Conservation (phyloP, 805 yeast species). For the Cyberlindnera mycetangii region DNA sequence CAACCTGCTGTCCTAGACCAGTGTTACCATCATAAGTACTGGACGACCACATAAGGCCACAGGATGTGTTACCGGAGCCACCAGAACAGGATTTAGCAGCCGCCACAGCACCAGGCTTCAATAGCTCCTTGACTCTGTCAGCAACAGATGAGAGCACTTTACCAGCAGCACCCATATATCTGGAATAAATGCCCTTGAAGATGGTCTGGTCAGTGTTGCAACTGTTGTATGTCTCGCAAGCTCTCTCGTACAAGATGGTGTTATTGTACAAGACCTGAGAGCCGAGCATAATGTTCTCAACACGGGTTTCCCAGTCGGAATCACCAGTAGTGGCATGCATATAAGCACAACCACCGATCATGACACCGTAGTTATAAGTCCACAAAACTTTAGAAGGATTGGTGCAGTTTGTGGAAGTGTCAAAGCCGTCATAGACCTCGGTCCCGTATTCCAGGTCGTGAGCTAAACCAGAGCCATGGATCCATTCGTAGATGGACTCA, state of each 20-base stretch:
- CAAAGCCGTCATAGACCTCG: slow-evolving; percentile 72
- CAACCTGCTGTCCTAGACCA: slow-evolving; percentile 89
- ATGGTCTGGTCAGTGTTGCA: slow-evolving; percentile 89
- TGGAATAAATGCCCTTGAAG: slow-evolving; percentile 78
- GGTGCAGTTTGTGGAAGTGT: slow-evolving; percentile 58
- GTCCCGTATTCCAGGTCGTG: slow-evolving; percentile 31
- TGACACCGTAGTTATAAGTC: slow-evolving; percentile 81
- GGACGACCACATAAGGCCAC: slow-evolving; percentile 78
- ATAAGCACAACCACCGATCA: slow-evolving; percentile 72
- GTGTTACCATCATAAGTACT: slow-evolving; percentile 63
- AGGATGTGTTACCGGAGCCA: slow-evolving; percentile 80
- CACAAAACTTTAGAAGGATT: slow-evolving; percentile 55
- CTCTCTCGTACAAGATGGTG: slow-evolving; percentile 72
- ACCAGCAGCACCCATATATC: slow-evolving; percentile 73
- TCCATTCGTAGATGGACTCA: slow-evolving; percentile 57
- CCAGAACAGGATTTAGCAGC: slow-evolving; percentile 88
- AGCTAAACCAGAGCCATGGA: slow-evolving; percentile 46
- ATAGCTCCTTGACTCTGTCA: slow-evolving; percentile 30
- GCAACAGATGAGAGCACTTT: slow-evolving; percentile 57
- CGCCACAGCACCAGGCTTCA: slow-evolving; percentile 54
- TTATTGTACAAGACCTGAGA: slow-evolving; percentile 36
- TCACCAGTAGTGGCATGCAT: slow-evolving; percentile 66
- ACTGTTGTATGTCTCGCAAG: slow-evolving; percentile 61
- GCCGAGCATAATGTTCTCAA: slow-evolving; percentile 21
- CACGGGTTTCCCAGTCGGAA: slow-evolving; percentile 46